Evolutionary conservation across 768 basidiomycete species (phyloP).

Genomic region (Leccinum disarticulatum): DNA sequence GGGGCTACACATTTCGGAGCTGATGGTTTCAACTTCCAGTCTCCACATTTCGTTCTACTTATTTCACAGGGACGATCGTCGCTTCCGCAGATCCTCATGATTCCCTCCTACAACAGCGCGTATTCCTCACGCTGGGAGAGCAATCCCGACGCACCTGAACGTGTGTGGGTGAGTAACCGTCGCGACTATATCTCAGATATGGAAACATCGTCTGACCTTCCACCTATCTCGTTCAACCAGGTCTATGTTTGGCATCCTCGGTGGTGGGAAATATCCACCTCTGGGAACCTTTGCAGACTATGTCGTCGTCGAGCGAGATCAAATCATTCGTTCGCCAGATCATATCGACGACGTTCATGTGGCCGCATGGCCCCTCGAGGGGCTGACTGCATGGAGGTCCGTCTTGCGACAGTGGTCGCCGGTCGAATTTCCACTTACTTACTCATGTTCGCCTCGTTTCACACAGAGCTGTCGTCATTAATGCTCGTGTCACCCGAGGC

Average conservation of each 20-base stretch:
- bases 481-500: conserved; percentile 59
- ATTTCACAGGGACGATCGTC: conserved; percentile 56
- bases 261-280: conserved; percentile 50
- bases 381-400: conserved; percentile 83
- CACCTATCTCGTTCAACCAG: conserved; percentile 1
- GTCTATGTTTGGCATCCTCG: conserved; percentile 62
- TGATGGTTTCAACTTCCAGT: conserved; percentile 21
- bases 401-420: conserved; percentile 8
- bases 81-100: conserved; percentile 55
- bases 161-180: conserved; percentile 41
- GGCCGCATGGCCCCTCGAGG: conserved; percentile 77
- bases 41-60: background rate
- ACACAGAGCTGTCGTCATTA: conserved; percentile 62
- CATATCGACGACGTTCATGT: conserved; percentile 68
- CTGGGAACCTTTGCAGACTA: conserved; percentile 79
- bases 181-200: background rate
- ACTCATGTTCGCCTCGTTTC: background rate
- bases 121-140: conserved; percentile 79
- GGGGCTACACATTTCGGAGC: conserved; percentile 60
- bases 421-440: background rate
- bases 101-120: conserved; percentile 57
- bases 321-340: conserved; percentile 64
- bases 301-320: conserved; percentile 69
- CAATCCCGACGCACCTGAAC: conserved; percentile 64
- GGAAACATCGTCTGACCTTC: background rate